Base-by-base conservation (phyloP, 345 rosid species). In the Eutrema yunnanense region DNA sequence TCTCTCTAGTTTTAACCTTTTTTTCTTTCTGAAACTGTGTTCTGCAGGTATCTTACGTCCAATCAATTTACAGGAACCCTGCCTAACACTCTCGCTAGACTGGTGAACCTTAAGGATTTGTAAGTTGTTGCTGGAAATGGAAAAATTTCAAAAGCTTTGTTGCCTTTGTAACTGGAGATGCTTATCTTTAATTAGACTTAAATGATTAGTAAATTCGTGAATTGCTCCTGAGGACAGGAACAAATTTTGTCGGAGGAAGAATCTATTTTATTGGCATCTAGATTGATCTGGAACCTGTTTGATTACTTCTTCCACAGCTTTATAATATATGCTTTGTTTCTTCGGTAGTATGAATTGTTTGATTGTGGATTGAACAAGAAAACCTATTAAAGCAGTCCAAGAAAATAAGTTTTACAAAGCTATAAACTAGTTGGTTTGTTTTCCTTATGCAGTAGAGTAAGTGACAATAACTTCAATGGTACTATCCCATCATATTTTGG, bases 401-500 rank as follows among this genome's bases (percentile, higher is more conserved):
- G 6, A 34, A 5, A 5, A 34, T 34, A 3, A 22, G 40, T 44
- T 32, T 14, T 29, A 3, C 14, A 3, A 42, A 64, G 46, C 46
- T 36, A 12, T 65, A n/a, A 62, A n/a, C 30, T 33, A 22, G 6
- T 4, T 36, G 37, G 33, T 12, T 49, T 50, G 27, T 50, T 30
- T 11, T 42, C 11, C 12, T 44, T 30, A 1, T 68, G 79, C 90
- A 91, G 97, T 66, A 78, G 86, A 76, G 75, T 88, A 56, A 74
- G 78, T 47, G 97, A 91, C 72, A 91, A 91, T 77, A 76, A 82
- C 77, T 82, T 91, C 55, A 86, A 12, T 19, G 96, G 95, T 8
- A 84, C 53, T 43, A 85, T 87, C 57, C 96, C 92, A 2, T 81
- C 19, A 63, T 86, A 72, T 74, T 69, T 89, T 19, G 78, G 79